These are phyloP conservation scores for Candida oleophila DNA, from an alignment of 805 yeast genomes.

Conservation along the genomic window DNA sequence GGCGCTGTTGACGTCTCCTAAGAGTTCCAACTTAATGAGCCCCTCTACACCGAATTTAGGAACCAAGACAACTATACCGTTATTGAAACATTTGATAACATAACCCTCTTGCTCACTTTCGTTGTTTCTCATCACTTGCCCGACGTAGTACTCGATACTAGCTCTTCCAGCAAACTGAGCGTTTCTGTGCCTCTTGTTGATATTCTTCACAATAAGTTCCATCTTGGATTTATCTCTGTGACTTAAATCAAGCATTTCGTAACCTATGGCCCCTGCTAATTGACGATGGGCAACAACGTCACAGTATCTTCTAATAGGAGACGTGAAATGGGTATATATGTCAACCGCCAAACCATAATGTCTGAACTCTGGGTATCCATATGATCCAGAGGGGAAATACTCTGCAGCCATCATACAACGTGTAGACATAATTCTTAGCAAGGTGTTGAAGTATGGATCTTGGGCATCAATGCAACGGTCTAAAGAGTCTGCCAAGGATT, in stretches of 20 bases:
- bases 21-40: constrained; percentile 74
- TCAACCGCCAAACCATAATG: constrained; percentile 98
- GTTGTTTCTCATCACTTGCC: constrained; percentile 90
- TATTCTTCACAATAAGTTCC: constrained; percentile 85
- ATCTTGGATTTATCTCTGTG: constrained; percentile 89
- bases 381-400: constrained; percentile 89
- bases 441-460: constrained; percentile 90
- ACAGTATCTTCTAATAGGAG: constrained; percentile 97
- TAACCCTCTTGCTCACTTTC: constrained; percentile 85
- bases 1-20: constrained; percentile 64
- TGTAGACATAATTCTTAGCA: constrained; percentile 94
- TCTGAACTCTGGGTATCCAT: constrained; percentile 84
- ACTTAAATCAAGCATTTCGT: constrained; percentile 75
- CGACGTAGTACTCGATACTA: constrained; percentile 95
- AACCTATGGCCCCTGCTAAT: constrained; percentile 96
- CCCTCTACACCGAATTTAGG: constrained; percentile 97
- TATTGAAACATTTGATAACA: constrained; percentile 86
- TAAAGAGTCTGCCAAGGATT: constrained; percentile 88
- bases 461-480: constrained; percentile 81
- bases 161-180: constrained; percentile 99
- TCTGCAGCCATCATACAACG: constrained; percentile 99
- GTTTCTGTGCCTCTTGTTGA: constrained; percentile 91
- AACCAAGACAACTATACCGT: constrained; percentile 91
- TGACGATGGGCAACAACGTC: constrained; percentile 98
- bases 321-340: constrained; percentile 96